These are phyloP conservation scores for Fusarium sambucinum DNA, from an alignment of 2,329 filamentous ascomycete genomes.

Conservation along the genomic window DNA sequence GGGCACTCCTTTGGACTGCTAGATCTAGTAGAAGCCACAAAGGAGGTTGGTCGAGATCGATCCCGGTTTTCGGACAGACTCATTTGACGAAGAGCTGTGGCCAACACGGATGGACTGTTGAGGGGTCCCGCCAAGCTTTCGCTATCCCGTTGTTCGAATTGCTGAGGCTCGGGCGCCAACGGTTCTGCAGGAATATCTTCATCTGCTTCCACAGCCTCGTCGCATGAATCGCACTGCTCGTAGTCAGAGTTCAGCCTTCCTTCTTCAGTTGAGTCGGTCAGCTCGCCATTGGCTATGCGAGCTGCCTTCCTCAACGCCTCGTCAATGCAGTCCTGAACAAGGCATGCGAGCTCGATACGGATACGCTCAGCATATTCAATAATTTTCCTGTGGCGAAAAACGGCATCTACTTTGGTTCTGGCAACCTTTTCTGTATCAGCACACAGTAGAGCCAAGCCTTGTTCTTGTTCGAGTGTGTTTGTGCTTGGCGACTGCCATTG, in stretches of 20 bases:
- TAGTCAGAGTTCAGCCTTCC: slow-evolving; percentile 58
- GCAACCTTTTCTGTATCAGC: slow-evolving; percentile 88
- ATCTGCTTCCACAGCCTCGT: slow-evolving; percentile 54
- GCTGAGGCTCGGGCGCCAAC: slow-evolving; percentile 30
- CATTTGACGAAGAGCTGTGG: slow-evolving; percentile 63
- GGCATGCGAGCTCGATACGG: slow-evolving; percentile 88
- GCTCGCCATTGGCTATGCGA: slow-evolving; percentile 84
- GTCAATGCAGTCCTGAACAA: slow-evolving; percentile 96
- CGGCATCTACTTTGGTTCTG: slow-evolving; percentile 90
- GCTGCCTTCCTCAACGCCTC: slow-evolving; percentile 91
- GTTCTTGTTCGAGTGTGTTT: slow-evolving; percentile 92
- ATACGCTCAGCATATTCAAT: slow-evolving; percentile 97
- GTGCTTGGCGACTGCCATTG: slow-evolving; percentile 97
- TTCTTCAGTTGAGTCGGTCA: slow-evolving; percentile 80
- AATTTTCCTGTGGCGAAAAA: slow-evolving; percentile 90
- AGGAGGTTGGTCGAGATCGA: slow-evolving; percentile 63
- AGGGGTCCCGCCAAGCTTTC: slow-evolving; percentile 43
- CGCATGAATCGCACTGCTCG: slow-evolving; percentile 42
- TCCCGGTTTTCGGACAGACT: slow-evolving; percentile 49
- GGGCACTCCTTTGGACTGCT: slow-evolving; percentile 91
- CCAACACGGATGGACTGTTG: slow-evolving; percentile 64
- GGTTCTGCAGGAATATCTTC: slow-evolving; percentile 30
- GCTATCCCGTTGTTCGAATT: slow-evolving; percentile 23
- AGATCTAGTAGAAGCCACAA: slow-evolving; percentile 81
- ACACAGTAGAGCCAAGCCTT: slow-evolving; percentile 88